phyloP scores from a whole-genome alignment of 805 yeast genomes.

The Zygoascus flipseniorum region DNA sequence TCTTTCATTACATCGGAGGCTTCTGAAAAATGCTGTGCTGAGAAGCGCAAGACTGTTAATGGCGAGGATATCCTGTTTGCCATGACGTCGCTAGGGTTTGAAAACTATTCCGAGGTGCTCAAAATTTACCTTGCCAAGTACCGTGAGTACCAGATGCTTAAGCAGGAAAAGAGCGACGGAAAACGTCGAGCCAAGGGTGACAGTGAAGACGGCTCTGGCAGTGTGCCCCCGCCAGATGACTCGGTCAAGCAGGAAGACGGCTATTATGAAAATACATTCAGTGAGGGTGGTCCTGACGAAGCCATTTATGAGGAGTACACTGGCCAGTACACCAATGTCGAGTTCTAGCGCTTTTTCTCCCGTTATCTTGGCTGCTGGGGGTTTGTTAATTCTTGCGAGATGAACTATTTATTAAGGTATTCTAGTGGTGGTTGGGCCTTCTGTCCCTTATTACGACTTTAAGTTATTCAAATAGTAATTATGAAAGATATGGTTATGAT shows the following conservation, averaged over 20 bases:
- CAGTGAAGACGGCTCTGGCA: not conserved
- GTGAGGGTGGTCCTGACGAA: conserved; percentile 12
- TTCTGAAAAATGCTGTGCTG: conserved; percentile 54
- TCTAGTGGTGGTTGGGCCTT: too few species aligned
- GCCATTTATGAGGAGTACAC: conserved; percentile 22
- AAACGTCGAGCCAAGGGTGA: not conserved
- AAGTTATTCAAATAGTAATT: not conserved
- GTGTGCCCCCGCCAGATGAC: not conserved
- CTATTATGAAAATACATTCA: conserved; percentile 19
- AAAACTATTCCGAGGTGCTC: conserved; percentile 59
- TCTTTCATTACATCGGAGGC: conserved; percentile 60
- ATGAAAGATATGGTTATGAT: not conserved
- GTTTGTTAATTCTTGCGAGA: too few species aligned
- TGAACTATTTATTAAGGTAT: too few species aligned
- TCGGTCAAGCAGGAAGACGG: conserved; percentile 7
- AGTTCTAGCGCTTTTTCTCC: not conserved
- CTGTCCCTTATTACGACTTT: not conserved
- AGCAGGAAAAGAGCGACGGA: conserved; percentile 14
- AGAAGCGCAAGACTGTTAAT: conserved; percentile 60
- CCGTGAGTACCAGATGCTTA: conserved; percentile 33
- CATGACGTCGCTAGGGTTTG: conserved; percentile 58
- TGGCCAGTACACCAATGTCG: conserved; percentile 24
- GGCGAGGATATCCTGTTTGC: conserved; percentile 63
- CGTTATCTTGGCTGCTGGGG: not conserved
- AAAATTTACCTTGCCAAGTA: conserved; percentile 62